Base-by-base conservation (phyloP, 441 rosid genomes). In the Adansonia madagascariensis region DNA sequence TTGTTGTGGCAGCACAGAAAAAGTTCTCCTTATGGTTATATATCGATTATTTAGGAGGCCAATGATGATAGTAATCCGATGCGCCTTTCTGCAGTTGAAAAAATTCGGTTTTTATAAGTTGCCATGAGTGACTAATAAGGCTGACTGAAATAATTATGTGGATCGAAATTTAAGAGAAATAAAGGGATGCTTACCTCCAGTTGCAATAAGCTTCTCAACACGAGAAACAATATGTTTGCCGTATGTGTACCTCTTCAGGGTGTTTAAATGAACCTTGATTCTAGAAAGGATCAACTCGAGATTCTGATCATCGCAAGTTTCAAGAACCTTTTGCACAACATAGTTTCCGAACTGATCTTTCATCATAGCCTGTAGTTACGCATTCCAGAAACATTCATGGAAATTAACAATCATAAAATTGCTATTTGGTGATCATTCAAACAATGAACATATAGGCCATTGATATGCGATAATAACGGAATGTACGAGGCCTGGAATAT, bases 191-290 rank as follows among this genome's bases (percentile, higher is more conserved):
- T 87, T 71, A 90, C 98, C 98, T 90, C 98, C 97, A 0, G 98
- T 86, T 50, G 92, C 80, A 71, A 95, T 89, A 79, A 95, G 97
- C 86, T 95, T 95, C 87, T 95, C 98, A 64, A 95, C 93, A 8
- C 97, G 96, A 9, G 98, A 85, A 67, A 95, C 95, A n/a, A 95
- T 95, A 82, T 95, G 98, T 85, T 95, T 93, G 15, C 97, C 98
- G 14, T 89, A 95, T 0, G 98, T 95, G 86, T 87, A 93, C 85
- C 86, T 88, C 93, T 95, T 95, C 84, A 95, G 82, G 81, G 89
- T 87, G 84, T 84, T 91, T 78, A 95, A 85, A 83, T 95, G 98
- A 75, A 91, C 92, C 86, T 84, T 91, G 82, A 94, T 91, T 71
- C 97, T 92, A 79, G 95, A 90, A 47, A 94, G 91, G 76, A 94